Evolutionary conservation across 2,329 filamentous ascomycete genomes (phyloP).

Genomic region (Colletotrichum sp.): DNA sequence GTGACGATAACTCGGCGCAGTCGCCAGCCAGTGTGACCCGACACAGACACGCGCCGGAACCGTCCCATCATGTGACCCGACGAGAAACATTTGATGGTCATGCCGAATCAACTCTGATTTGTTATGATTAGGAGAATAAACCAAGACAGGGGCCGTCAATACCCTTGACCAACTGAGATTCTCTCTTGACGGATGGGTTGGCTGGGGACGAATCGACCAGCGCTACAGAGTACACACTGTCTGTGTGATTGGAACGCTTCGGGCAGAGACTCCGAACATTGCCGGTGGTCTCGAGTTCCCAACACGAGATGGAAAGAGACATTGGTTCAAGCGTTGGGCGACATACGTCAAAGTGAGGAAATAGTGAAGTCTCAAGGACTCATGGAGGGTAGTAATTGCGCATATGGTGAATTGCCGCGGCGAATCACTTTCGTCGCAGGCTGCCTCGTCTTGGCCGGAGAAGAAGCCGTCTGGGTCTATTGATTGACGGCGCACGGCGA

Average conservation of each 20-base stretch:
- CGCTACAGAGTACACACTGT: not conserved
- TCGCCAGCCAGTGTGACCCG: not conserved
- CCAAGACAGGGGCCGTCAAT: not conserved
- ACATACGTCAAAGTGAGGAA: conserved; percentile 9
- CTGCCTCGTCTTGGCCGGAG: not conserved
- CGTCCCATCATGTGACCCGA: not conserved
- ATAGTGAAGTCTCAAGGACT: not conserved
- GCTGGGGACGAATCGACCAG: not conserved
- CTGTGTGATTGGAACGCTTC: conserved; percentile 14
- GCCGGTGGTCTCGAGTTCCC: not conserved
- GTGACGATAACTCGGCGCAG: not conserved
- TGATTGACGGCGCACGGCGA: not conserved
- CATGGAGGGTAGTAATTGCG: not conserved
- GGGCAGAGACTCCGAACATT: not conserved
- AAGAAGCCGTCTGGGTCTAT: not conserved
- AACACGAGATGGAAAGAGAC: not conserved
- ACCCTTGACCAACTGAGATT: not conserved
- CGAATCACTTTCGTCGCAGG: not conserved
- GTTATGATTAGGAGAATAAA: not conserved
- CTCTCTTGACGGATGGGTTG: not conserved
- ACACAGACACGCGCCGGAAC: not conserved
- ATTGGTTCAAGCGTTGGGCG: not conserved
- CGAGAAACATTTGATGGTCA: not conserved
- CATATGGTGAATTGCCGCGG: not conserved
- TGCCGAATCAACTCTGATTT: not conserved